Base-by-base conservation (phyloP, 192 early-diverging fungal species). In the Pilaira anomala region DNA sequence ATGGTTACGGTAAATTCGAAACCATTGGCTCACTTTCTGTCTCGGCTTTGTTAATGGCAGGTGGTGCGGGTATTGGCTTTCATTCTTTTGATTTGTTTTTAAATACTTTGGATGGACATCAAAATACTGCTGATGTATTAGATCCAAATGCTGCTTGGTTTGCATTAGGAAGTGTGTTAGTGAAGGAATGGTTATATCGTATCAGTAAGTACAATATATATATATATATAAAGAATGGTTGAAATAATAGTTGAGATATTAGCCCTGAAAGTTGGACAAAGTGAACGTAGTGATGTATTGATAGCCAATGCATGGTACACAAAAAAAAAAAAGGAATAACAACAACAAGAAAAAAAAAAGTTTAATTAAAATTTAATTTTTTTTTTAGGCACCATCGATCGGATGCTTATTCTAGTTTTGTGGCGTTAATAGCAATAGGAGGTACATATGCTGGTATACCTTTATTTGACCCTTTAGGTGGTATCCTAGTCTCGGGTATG, bases 271-370 rank as follows among this genome's bases (percentile, higher is more conserved):
- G 84, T 90, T 8, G 91, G 81, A 12, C 49, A 58, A 26, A 76
- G 76, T 41, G 80, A 82, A 60, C 80, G 87, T 39, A 86, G 84
- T 22, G 76, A 86, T 55, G 90, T 93, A 1, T 72, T 93, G 21
- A 65, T 90, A 8, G 91, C 91, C 19, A 93, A 93, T 71, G 91
- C 91, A 51, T 93, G 88, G 75, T 76, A 64, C n/a, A n/a, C n/a
- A 67, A 21, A 11, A 46, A 0, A 53, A 39, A 33, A 9, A 28
- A 53, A 21, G 9, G 4, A 2, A 30, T 16, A 16, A 62, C 13
- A 40, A 25, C 12, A 30, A 19, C 7, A 48, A 28, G n/a, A n/a
- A n/a, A n/a, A n/a, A n/a, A n/a, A n/a, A n/a, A n/a, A n/a, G n/a
- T n/a, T n/a, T n/a, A n/a, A 26, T 7, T 4, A 2, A 30, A 46